These are phyloP conservation scores for Diaporthe nobilis DNA, from an alignment of 2,329 filamentous ascomycete genomes.

Conservation along the genomic window DNA sequence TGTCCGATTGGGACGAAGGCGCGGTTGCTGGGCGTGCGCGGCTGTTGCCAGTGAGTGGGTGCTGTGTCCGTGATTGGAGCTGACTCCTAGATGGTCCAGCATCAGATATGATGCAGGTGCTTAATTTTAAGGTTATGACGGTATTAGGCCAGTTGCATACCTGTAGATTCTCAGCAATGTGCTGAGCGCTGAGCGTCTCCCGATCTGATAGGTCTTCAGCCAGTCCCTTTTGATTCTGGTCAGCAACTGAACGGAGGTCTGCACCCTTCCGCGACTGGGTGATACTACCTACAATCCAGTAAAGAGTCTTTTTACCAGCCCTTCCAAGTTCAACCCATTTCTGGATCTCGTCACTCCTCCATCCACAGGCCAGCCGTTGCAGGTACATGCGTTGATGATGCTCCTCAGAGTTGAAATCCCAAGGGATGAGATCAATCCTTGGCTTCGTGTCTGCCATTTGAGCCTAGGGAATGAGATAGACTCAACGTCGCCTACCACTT, in stretches of 20 bases:
- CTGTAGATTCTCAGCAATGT: constrained; percentile 50
- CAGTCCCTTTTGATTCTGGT: constrained; percentile 47
- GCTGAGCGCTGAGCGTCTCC: constrained; percentile 50
- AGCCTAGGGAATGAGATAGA: fast-evolving
- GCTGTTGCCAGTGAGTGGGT: constrained; percentile 46
- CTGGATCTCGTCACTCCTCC: constrained; percentile 56
- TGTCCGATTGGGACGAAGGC: constrained; percentile 58
- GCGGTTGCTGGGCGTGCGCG: constrained; percentile 48
- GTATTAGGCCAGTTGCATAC: constrained; percentile 42
- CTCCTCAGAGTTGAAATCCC: constrained; percentile 56
- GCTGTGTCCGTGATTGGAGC: constrained; percentile 54
- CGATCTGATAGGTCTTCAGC: constrained; percentile 49
- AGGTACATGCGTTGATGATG: constrained; percentile 58
- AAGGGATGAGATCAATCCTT: constrained; percentile 58
- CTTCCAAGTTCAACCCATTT: constrained; percentile 53
- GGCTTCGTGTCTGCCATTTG: constrained; percentile 15
- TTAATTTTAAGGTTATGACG: constrained; percentile 6
- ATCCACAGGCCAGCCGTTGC: constrained; percentile 62
- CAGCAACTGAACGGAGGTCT: not conserved
- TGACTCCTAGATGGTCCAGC: constrained; percentile 48
- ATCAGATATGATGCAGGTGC: constrained; percentile 18
- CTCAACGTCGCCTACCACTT: not conserved
- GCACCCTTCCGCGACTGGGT: fast-evolving
- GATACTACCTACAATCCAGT: constrained; percentile 56
- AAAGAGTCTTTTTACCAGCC: constrained; percentile 54